A percentile compares a stretch with the other conserved stretches of the same genome.
Evolutionary conservation across 2,329 filamentous ascomycete species (phyloP).

Genomic region (Alternaria sp.): DNA sequence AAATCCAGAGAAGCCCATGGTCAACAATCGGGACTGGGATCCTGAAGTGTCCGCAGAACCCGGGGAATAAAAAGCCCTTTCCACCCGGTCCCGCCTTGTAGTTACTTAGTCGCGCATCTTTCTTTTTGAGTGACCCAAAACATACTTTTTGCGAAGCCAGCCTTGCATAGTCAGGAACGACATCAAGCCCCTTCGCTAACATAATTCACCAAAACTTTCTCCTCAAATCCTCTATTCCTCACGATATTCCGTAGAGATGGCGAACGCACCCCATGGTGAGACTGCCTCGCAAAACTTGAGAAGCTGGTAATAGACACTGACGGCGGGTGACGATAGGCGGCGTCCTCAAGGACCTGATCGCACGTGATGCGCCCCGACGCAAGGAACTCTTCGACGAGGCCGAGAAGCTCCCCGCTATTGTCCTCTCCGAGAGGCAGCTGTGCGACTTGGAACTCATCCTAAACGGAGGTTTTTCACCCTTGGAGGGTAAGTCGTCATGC

Average conservation of each 20-base stretch:
- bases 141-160: constrained; percentile 2
- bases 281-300: neutral
- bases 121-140: constrained; percentile 9
- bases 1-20: constrained; percentile 16
- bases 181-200: constrained; percentile 4
- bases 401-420: constrained; percentile 83
- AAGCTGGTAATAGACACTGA: constrained; percentile 25
- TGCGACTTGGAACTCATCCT: constrained; percentile 98
- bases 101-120: constrained; percentile 15
- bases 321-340: constrained; percentile 67
- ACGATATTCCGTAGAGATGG: constrained; percentile 48
- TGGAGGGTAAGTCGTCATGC: constrained; percentile 77
- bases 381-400: constrained; percentile 83
- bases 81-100: constrained; percentile 10
- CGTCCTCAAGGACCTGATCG: constrained; percentile 96
- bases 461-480: constrained; percentile 95
- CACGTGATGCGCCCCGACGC: constrained; percentile 86
- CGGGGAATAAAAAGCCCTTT: constrained; percentile 23
- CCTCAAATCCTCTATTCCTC: neutral
- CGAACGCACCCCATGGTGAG: constrained; percentile 62
- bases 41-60: constrained; percentile 9
- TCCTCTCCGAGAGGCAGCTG: constrained; percentile 91
- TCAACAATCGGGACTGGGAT: constrained; percentile 17
- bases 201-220: neutral
- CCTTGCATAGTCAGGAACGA: constrained; percentile 7